Base-by-base conservation (phyloP, 2,329 filamentous ascomycete species). In the Periconia sp. region DNA sequence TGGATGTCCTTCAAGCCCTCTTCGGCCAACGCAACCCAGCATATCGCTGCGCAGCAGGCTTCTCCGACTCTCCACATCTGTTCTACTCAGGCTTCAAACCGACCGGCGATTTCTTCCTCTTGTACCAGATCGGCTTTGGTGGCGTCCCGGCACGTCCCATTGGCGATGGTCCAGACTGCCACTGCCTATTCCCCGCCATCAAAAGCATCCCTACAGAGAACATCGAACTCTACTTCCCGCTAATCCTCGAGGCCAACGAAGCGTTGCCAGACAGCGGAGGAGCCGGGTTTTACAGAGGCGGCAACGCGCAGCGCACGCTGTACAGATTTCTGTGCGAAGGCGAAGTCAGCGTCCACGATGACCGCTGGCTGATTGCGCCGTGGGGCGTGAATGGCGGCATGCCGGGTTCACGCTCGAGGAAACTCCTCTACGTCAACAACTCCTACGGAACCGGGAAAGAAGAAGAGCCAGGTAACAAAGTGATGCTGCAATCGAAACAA, bases 111-210 rank as follows among this genome's bases (percentile, higher is more conserved):
- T 80, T 77, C 70, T 81, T 75, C 56, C 74, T 80, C 52, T 69
- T 81, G 0, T 81, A 79, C 56, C 78, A 80, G 53, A 81, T 81
- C 49, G 77, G 77, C 0, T 81, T 81, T 37, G 79, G 78, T 5
- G 79, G 79, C 20, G 78, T 80, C 0, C 78, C 78, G 3, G 78
- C 78, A 0, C 72, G 78, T 0, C 76, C 76, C 1, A 74, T 75
- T 6, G 78, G 79, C 18, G 78, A 81, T 47, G 78, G 78, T 2
- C 76, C 75, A 1, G 77, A 81, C 56, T 81, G 79, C 53, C 79
- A 81, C 58, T 81, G 78, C 45, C 66, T 81, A 2, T 81, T 80
- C 62, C 78, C 79, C 0, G 76, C 77, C 1, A 80, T 81, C 65
- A 81, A 81, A 55, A 77, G 75, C 1, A 79, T 81, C 23, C 79